Evolutionary conservation across 352 stramenopile genomes (phyloP).

Genomic region (Globisporangium emineosum): DNA sequence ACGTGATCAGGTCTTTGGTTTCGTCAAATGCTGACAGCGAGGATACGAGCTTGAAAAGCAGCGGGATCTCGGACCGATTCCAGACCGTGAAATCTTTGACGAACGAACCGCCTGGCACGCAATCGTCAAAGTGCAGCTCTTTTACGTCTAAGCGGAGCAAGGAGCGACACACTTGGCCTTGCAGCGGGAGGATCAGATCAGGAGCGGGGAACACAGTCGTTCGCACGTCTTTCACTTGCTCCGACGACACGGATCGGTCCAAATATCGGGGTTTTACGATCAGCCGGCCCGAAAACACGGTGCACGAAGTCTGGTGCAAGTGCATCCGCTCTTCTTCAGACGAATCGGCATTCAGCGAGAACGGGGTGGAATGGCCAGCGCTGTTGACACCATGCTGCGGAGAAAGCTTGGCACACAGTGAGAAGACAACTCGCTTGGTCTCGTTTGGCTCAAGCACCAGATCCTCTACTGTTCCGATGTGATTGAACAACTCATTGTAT

Average conservation of each 20-base stretch:
- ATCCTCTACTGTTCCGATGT: slow-evolving; percentile 68
- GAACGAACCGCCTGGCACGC: slow-evolving; percentile 80
- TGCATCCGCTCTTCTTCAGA: slow-evolving; percentile 84
- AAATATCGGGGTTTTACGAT: slow-evolving; percentile 46
- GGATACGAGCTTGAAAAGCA: slow-evolving; percentile 83
- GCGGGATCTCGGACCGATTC: slow-evolving; percentile 87
- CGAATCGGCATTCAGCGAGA: slow-evolving; percentile 46
- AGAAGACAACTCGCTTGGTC: slow-evolving; percentile 71
- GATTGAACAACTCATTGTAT: slow-evolving; percentile 90
- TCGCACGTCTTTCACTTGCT: slow-evolving; percentile 14
- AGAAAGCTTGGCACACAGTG: slow-evolving; percentile 62
- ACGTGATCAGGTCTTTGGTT: slow-evolving; percentile 69
- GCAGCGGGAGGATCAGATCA: slow-evolving; percentile 73
- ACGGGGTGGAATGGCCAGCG: slow-evolving; percentile 9
- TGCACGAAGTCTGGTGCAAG: slow-evolving; percentile 81
- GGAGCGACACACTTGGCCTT: slow-evolving; percentile 82
- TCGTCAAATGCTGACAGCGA: slow-evolving; percentile 65
- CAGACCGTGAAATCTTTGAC: slow-evolving; percentile 90
- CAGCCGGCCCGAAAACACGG: slow-evolving; percentile 62
- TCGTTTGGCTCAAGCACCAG: slow-evolving; percentile 63
- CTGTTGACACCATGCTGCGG: slow-evolving; percentile 21
- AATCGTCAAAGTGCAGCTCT: slow-evolving; percentile 88
- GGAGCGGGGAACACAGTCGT: slow-evolving; percentile 31
- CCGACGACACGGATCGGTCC: slow-evolving; percentile 7
- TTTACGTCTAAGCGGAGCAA: slow-evolving; percentile 83